Evolutionary conservation across 73 alveolate species (phyloP).

Genomic region (Urostyla sp.): DNA sequence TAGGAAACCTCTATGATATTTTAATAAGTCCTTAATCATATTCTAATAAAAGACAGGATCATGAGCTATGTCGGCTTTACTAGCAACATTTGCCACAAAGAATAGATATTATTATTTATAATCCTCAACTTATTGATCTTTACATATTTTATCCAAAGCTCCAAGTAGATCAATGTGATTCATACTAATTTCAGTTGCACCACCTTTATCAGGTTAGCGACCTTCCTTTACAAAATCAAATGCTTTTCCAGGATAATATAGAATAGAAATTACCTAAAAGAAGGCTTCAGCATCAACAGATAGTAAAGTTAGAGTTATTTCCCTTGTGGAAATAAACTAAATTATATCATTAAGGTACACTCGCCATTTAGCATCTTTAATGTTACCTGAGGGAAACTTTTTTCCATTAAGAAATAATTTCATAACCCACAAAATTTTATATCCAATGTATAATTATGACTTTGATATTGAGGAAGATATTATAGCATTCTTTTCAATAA

Average conservation of each 20-base stretch:
- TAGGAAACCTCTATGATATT: constrained; percentile 6
- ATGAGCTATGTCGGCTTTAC: constrained; percentile 17
- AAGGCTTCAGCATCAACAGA: constrained; percentile 48
- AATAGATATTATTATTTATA: constrained; percentile 21
- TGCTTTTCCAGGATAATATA: constrained; percentile 41
- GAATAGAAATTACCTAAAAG: constrained; percentile 31
- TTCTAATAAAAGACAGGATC: constrained; percentile 1
- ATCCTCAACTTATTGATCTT: neutral
- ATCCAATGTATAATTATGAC: constrained; percentile 51
- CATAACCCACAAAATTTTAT: constrained; percentile 57
- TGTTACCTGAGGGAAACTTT: constrained; percentile 68
- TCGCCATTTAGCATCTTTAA: constrained; percentile 40
- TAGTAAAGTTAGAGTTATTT: neutral
- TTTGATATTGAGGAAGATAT: neutral
- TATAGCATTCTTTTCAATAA: constrained; percentile 17
- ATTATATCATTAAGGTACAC: constrained; percentile 47
- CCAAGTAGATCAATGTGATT: constrained; percentile 23
- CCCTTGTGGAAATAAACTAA: constrained; percentile 18
- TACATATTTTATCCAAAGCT: constrained; percentile 18
- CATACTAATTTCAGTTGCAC: neutral
- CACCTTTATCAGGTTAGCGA: neutral
- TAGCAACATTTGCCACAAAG: constrained; percentile 57
- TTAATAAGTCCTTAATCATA: constrained; percentile 3
- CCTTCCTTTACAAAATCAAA: constrained; percentile 30
- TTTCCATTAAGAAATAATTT: constrained; percentile 66